Evolutionary conservation across 2,329 filamentous ascomycete species (phyloP).

Genomic region (Samsoniella hepiali): DNA sequence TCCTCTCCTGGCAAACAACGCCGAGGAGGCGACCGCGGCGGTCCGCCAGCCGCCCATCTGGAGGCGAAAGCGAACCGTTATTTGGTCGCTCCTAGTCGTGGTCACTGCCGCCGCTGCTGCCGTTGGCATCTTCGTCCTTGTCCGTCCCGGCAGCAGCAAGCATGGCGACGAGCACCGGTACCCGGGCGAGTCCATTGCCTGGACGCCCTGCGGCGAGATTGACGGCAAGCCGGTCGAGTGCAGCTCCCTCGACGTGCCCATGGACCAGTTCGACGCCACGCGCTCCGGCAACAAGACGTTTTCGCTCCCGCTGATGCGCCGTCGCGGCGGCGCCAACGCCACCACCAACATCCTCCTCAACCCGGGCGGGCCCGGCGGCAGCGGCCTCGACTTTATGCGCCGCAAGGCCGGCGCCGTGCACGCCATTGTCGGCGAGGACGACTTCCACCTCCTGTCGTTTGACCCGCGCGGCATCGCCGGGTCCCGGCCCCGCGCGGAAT

Average conservation of each 20-base stretch:
- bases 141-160: conserved; percentile 1
- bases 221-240: conserved; percentile 40
- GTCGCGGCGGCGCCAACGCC: conserved; percentile 41
- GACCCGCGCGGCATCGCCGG: conserved; percentile 44
- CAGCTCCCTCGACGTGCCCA: conserved; percentile 42
- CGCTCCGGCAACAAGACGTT: conserved; percentile 39
- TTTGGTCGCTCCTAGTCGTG: conserved; percentile 1
- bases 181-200: conserved; percentile 36
- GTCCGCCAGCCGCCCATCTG: conserved; percentile 12
- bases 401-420: conserved; percentile 36
- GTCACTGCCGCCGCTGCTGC: background rate
- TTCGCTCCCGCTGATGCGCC: conserved; percentile 42
- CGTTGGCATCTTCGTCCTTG: conserved; percentile 2
- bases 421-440: conserved; percentile 39
- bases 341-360: conserved; percentile 45
- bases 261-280: conserved; percentile 42
- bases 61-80: conserved; percentile 7
- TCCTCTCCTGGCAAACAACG: conserved; percentile 5
- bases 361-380: conserved; percentile 47
- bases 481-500: conserved; percentile 33
- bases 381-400: conserved; percentile 39
- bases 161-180: conserved; percentile 22
- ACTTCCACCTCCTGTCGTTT: conserved; percentile 43
- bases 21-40: conserved; percentile 4
- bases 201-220: conserved; percentile 39